phyloP scores from a whole-genome alignment of 192 early-diverging fungal genomes.

The Lobosporangium transversale region DNA sequence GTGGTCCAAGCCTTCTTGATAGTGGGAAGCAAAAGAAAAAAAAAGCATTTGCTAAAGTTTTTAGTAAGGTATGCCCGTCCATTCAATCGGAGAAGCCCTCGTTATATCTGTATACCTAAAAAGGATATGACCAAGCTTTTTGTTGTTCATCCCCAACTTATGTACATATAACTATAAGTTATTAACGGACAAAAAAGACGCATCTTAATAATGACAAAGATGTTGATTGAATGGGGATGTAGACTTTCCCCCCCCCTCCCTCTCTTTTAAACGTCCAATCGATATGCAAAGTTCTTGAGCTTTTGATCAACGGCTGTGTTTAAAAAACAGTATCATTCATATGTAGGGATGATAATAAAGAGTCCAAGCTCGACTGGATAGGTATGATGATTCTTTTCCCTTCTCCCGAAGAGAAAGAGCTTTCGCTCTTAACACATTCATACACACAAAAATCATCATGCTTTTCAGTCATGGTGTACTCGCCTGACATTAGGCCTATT shows the following conservation, averaged over 20 bases:
- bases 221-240: not conserved
- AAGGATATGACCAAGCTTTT: no score
- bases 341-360: not conserved
- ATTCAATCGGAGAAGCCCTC: not conserved
- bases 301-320: conserved; percentile 1
- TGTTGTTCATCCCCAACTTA: not conserved
- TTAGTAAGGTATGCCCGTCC: not conserved
- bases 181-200: not conserved
- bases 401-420: no score
- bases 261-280: not conserved
- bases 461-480: conserved; percentile 3
- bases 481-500: not conserved
- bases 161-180: no score
- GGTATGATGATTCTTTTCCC: not conserved
- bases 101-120: not conserved
- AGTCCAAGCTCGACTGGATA: conserved; percentile 4
- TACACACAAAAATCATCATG: not conserved
- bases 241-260: no score
- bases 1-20: not conserved
- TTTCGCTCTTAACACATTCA: no score
- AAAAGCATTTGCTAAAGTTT: not conserved
- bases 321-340: not conserved
- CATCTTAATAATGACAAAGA: not conserved
- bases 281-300: not conserved
- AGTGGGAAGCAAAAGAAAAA: not conserved